Evolutionary conservation across 371 early-diverging fungal species (phyloP).

Genomic region (Mucor ambiguus): DNA sequence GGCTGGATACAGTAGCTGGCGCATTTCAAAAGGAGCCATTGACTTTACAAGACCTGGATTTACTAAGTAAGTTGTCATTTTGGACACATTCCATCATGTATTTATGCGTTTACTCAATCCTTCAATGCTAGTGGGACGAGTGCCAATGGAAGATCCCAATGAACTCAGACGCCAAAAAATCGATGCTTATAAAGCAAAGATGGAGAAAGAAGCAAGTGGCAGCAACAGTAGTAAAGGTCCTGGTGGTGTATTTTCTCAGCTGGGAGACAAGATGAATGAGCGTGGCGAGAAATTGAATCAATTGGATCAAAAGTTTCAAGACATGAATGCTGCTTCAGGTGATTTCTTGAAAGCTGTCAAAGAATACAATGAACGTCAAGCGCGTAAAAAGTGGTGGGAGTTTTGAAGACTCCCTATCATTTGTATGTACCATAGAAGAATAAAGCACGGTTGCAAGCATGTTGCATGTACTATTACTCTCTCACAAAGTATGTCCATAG

Average conservation of each 20-base stretch:
- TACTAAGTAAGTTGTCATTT: slow-evolving; percentile 41
- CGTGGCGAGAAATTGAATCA: slow-evolving; percentile 55
- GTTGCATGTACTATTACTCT: too few species aligned
- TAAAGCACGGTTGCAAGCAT: too few species aligned
- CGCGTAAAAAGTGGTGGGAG: slow-evolving; percentile 60
- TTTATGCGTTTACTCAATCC: not conserved
- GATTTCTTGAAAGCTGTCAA: slow-evolving; percentile 57
- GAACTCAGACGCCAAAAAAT: slow-evolving; percentile 19
- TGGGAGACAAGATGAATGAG: slow-evolving; percentile 55
- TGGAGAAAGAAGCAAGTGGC: slow-evolving; percentile 2
- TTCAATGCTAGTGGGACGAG: slow-evolving; percentile 24
- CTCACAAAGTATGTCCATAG: too few species aligned
- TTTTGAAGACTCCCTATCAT: slow-evolving; percentile 24
- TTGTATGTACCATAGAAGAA: not conserved
- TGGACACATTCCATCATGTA: not conserved
- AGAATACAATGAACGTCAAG: slow-evolving; percentile 59
- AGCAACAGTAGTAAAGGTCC: slow-evolving; percentile 6
- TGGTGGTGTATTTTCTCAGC: slow-evolving; percentile 49
- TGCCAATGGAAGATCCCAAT: slow-evolving; percentile 21
- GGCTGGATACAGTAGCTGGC: slow-evolving; percentile 50
- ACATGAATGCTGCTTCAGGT: slow-evolving; percentile 54
- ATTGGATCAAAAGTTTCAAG: slow-evolving; percentile 54
- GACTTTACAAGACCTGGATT: slow-evolving; percentile 50
- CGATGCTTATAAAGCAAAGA: slow-evolving; percentile 20
- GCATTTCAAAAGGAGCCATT: slow-evolving; percentile 47